These are phyloP conservation scores for Cyclotella choctawhatcheeana DNA, from an alignment of 108 stramenopile genomes.

Conservation along the genomic window DNA sequence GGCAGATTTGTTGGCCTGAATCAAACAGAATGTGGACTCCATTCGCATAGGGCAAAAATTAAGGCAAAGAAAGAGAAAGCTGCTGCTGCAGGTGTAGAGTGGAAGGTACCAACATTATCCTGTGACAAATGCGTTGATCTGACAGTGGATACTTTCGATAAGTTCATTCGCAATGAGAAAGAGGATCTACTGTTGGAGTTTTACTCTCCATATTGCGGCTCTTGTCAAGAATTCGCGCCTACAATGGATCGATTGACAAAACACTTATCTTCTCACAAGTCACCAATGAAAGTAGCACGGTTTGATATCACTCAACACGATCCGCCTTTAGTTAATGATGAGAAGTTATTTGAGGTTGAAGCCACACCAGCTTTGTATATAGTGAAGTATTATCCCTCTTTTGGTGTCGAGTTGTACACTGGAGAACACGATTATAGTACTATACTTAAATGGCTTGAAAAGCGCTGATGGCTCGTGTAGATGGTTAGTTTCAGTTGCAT, in stretches of 20 bases:
- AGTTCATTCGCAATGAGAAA: constrained; percentile 10
- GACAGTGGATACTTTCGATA: constrained; percentile 21
- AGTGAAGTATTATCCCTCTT: constrained; percentile 29
- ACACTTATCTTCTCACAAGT: neutral
- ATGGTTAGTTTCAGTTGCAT: too few relatives aligned
- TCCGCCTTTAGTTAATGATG: constrained; percentile 24
- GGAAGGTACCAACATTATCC: constrained; percentile 20
- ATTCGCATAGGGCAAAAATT: constrained; percentile 29
- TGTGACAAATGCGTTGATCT: constrained; percentile 40
- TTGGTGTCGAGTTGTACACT: constrained; percentile 26
- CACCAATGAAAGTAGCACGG: constrained; percentile 26
- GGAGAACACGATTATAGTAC: constrained; percentile 30
- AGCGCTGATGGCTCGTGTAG: neutral
- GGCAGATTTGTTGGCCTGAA: constrained; percentile 55
- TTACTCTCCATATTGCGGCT: constrained; percentile 53
- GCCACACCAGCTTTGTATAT: constrained; percentile 53
- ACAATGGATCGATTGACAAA: constrained; percentile 36
- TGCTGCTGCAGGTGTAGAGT: constrained; percentile 20
- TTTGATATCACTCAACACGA: constrained; percentile 47
- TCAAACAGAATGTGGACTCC: constrained; percentile 60
- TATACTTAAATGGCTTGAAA: constrained; percentile 28
- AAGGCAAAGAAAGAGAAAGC: constrained; percentile 29
- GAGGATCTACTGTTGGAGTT: constrained; percentile 48
- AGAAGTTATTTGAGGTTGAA: constrained; percentile 37
- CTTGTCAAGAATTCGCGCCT: constrained; percentile 53